Evolutionary conservation across 1,139 yeast genomes (phyloP).

Genomic region (Geotrichum citri-aurantii): DNA sequence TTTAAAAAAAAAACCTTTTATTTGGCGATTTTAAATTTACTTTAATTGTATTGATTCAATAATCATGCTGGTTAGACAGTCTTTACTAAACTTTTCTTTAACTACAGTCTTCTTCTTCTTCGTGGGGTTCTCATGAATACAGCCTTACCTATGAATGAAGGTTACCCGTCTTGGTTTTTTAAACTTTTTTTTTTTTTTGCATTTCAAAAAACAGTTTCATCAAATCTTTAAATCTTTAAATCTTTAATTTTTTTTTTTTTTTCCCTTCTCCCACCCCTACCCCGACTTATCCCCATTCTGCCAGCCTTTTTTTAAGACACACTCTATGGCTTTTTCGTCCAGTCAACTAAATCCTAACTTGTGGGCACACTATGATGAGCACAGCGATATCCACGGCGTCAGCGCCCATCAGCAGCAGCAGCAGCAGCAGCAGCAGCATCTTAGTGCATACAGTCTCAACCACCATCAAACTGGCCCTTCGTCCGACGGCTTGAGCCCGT

Average conservation of each 20-base stretch:
- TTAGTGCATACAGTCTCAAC: background rate
- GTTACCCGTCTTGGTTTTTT: background rate
- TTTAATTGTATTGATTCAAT: no score
- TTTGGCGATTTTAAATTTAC: no score
- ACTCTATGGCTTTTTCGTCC: background rate
- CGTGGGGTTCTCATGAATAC: no score
- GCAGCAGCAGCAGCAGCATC: background rate
- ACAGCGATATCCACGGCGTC: background rate
- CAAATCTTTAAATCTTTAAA: background rate
- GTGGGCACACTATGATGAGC: background rate
- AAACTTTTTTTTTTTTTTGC: background rate
- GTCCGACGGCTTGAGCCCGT: conserved; percentile 6
- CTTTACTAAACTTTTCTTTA: no score
- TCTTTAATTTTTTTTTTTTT: no score
- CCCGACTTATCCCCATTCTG: no score
- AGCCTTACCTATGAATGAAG: background rate
- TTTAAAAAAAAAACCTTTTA: no score
- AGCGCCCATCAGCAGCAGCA: background rate
- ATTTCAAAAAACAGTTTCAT: background rate
- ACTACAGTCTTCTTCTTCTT: no score
- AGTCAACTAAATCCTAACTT: background rate
- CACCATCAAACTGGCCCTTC: background rate
- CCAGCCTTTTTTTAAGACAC: no score
- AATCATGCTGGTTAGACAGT: no score
- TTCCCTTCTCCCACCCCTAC: background rate